Evolutionary conservation across 1,139 yeast genomes (phyloP).

Genomic region (Yamadazyma triangularis): DNA sequence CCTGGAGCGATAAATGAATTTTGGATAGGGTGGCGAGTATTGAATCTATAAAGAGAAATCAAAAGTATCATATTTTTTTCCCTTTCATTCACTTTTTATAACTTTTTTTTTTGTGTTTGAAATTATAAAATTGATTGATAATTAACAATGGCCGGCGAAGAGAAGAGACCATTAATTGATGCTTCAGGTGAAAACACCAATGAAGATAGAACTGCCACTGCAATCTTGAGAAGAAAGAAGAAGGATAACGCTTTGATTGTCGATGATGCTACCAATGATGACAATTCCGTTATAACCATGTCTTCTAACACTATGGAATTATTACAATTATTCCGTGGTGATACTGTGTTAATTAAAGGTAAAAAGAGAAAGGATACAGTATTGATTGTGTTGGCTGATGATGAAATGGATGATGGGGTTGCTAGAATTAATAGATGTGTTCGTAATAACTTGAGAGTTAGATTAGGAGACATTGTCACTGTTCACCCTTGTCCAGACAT

Average conservation of each 20-base stretch:
- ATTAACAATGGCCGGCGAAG: slow-evolving; percentile 26
- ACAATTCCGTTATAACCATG: slow-evolving; percentile 93
- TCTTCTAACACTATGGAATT: slow-evolving; percentile 94
- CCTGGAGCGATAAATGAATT: slow-evolving; percentile 1
- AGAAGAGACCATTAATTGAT: slow-evolving; percentile 39
- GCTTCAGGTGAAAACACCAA: slow-evolving; percentile 39
- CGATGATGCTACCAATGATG: slow-evolving; percentile 96
- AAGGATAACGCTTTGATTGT: slow-evolving; percentile 92
- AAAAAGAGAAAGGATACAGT: slow-evolving; percentile 98
- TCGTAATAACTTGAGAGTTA: slow-evolving; percentile 88
- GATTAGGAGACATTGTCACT: slow-evolving; percentile 88
- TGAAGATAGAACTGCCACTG: slow-evolving; percentile 94
- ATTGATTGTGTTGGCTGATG: slow-evolving; percentile 93
- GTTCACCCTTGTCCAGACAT: slow-evolving; percentile 97
- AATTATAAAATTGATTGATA: too few relatives aligned
- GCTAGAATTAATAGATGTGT: slow-evolving; percentile 94
- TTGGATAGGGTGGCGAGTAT: slow-evolving; percentile 8
- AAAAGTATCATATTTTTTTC: too few relatives aligned
- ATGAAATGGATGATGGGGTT: slow-evolving; percentile 93
- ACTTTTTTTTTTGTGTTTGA: too few relatives aligned
- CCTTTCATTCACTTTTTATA: neutral
- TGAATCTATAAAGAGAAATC: too few relatives aligned
- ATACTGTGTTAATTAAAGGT: slow-evolving; percentile 94
- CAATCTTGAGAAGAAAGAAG: slow-evolving; percentile 95
- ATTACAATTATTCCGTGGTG: slow-evolving; percentile 94